These are phyloP conservation scores for Thelonectria rubi DNA, from an alignment of 2,329 filamentous ascomycete genomes.

Conservation along the genomic window DNA sequence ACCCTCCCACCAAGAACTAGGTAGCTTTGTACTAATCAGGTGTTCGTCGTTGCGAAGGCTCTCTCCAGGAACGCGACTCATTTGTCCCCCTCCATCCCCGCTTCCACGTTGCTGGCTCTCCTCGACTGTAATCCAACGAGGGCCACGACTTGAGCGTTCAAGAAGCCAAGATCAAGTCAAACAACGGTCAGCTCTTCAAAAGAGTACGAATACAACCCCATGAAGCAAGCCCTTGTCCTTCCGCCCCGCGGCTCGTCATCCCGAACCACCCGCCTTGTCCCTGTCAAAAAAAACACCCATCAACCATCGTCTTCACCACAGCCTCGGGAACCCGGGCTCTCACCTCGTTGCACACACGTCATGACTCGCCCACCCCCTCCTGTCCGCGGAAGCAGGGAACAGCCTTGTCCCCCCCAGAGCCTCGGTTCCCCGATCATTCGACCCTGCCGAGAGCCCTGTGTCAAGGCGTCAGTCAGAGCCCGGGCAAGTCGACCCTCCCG, in stretches of 20 bases:
- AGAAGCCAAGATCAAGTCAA: too few relatives aligned
- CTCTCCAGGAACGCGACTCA: too few relatives aligned
- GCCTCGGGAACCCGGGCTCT: constrained; percentile 7
- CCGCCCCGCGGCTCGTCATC: constrained; percentile 27
- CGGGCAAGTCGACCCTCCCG: not conserved
- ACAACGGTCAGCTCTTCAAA: not conserved
- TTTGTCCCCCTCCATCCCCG: too few relatives aligned
- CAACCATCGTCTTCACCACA: constrained; percentile 2
- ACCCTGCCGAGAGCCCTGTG: too few relatives aligned
- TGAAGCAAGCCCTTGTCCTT: not conserved
- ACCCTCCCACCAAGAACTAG: too few relatives aligned
- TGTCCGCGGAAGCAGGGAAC: not conserved
- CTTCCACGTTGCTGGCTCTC: too few relatives aligned
- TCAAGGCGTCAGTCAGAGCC: constrained; percentile 12
- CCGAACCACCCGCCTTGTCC: constrained; percentile 31
- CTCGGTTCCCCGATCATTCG: not conserved
- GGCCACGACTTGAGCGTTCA: too few relatives aligned
- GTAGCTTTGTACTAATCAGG: too few relatives aligned
- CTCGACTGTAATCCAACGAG: too few relatives aligned
- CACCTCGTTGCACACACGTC: not conserved
- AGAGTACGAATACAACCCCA: not conserved
- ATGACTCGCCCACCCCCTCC: not conserved
- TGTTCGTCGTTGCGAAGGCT: too few relatives aligned
- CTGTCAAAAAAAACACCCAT: not conserved
- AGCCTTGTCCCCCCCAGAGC: not conserved